Conservation (phyloP, 257 asterid genomes). For the Solanum verrucosum region DNA sequence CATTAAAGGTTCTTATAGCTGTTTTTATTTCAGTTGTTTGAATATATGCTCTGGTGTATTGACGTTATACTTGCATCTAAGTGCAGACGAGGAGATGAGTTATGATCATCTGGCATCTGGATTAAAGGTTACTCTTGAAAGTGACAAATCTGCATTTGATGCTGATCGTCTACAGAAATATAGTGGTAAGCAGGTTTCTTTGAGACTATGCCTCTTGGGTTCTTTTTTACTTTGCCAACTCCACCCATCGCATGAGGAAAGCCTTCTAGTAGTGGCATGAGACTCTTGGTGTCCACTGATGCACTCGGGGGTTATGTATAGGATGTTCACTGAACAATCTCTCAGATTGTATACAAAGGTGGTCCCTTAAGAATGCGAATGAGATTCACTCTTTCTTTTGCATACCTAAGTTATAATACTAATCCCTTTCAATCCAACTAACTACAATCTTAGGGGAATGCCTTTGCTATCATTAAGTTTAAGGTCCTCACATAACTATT, state of each 20-base stretch:
- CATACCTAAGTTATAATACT: background rate
- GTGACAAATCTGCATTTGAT: slow-evolving; percentile 78
- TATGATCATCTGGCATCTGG: slow-evolving; percentile 92
- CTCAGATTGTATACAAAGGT: background rate
- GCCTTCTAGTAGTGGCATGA: background rate
- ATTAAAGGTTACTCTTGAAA: slow-evolving; percentile 65
- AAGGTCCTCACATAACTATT: background rate
- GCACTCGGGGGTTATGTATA: background rate
- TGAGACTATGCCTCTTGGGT: background rate
- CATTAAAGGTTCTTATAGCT: background rate
- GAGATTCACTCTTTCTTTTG: background rate
- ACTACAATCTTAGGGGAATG: background rate
- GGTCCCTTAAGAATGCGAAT: background rate
- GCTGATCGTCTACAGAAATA: slow-evolving; percentile 84
- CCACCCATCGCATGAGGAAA: background rate
- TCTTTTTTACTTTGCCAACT: background rate
- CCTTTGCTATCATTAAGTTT: background rate
- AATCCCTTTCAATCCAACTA: background rate
- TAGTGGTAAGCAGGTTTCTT: slow-evolving; percentile 45
- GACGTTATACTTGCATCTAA: background rate
- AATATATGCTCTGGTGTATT: background rate
- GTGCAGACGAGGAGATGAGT: slow-evolving; percentile 67
- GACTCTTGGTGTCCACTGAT: background rate
- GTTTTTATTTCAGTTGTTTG: background rate
- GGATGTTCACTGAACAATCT: background rate